Evolutionary conservation across 2,329 filamentous ascomycete genomes (phyloP).

Genomic region (Lasiodiplodia gonubiensis): DNA sequence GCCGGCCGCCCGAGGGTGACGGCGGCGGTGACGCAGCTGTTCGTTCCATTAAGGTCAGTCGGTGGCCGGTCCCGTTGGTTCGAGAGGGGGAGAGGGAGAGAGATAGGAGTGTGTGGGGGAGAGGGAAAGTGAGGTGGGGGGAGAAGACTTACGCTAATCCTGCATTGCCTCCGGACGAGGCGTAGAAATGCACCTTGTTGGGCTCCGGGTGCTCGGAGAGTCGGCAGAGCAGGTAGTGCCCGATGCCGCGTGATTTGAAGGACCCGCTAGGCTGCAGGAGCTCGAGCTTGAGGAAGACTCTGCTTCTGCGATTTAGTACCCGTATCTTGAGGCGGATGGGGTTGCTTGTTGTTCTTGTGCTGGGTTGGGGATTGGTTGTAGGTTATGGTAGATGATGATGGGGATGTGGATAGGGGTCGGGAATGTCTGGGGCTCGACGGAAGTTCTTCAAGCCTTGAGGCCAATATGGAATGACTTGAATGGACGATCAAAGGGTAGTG

Average conservation of each 20-base stretch:
- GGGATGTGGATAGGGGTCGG: neutral
- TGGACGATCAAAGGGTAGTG: neutral
- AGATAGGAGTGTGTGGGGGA: too few relatives aligned
- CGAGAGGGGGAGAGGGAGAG: neutral
- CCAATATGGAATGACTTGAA: neutral
- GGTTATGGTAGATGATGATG: neutral
- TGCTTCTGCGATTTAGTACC: constrained; percentile 50
- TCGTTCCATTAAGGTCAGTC: neutral
- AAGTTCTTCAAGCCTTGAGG: neutral
- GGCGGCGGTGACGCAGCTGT: constrained; percentile 71
- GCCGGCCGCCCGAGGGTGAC: constrained; percentile 66
- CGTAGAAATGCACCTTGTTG: constrained; percentile 71
- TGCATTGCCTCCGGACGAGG: constrained; percentile 81
- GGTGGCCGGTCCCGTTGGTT: neutral
- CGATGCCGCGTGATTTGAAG: constrained; percentile 81
- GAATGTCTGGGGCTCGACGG: neutral
- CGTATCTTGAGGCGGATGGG: neutral
- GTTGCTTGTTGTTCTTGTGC: neutral
- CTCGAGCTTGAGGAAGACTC: constrained; percentile 85
- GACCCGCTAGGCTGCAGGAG: constrained; percentile 83
- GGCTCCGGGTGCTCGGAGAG: constrained; percentile 46
- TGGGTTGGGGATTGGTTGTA: neutral
- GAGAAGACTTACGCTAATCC: constrained; percentile 64
- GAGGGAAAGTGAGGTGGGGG: neutral
- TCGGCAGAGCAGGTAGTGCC: constrained; percentile 68